Evolutionary conservation across 1,284 basidiomycete genomes (phyloP), one percentile per base, ranked within the genome.

Genomic region (Trichosporon coremiiforme): DNA sequence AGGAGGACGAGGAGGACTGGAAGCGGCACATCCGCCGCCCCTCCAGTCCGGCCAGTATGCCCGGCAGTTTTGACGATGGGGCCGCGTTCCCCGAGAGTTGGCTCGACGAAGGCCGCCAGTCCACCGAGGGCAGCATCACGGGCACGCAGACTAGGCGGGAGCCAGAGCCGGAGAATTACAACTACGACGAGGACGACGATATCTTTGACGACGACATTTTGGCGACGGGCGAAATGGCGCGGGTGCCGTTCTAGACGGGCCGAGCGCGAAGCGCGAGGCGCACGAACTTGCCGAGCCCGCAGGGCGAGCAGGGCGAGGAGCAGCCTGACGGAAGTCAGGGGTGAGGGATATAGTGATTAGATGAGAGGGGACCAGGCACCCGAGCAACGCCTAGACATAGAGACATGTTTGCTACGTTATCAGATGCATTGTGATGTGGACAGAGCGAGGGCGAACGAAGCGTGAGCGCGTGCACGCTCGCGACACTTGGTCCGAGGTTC

Each of bases 191-290:
- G 47, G 79, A 81, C 68, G 79, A 77, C 65, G 77, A 72, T 6
- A 78, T 78, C 20, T 90, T 93, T 77, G 91, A 92, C 77, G 91
- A 94, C 75, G 91, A 93, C 79, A 84, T 94, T 70, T 84, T 91
- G 63, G 91, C 90, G 53, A 87, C 90, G 13, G 91, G 90, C 17
- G 91, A 93, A 85, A 93, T 94, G 92, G 88, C 89, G 84, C 90
- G 90, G 77, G 90, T 93, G 29, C 91, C 91, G 25, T 93, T 91
- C 82, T 82, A 75, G 66, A 4, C 20, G 25, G 25, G 25, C 2
- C 25, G 25, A 25, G 25, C 25, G 25, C 25, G 25, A 25, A 25
- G 25, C 25, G 25, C 25, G 25, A 25, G 25, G 25, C 25, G 25
- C 25, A 25, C 25, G 25, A 25, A 25, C 25, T 25, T 25, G 25